Conservation (phyloP, 2,329 filamentous ascomycete species). For the Fusarium buharicum region DNA sequence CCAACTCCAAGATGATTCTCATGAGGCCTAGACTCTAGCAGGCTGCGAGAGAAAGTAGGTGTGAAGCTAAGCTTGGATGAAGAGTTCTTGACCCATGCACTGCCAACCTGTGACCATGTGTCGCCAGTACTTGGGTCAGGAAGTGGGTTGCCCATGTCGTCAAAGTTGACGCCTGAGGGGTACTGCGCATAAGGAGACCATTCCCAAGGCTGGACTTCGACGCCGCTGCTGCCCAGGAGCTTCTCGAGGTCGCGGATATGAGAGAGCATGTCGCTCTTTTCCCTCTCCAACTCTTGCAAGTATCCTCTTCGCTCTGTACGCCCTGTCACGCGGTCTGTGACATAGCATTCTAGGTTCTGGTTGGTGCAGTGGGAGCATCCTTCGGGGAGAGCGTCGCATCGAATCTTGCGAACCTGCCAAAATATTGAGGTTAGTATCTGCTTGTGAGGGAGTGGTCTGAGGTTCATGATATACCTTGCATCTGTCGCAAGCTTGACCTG, state of each 20-base stretch:
- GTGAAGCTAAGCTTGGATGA: conserved; percentile 34
- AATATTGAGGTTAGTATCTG: conserved; percentile 21
- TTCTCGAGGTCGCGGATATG: conserved; percentile 76
- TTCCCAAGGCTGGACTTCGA: conserved; percentile 67
- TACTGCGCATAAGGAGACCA: conserved; percentile 47
- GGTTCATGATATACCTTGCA: conserved; percentile 73
- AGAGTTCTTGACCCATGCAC: conserved; percentile 51
- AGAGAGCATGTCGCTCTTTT: conserved; percentile 73
- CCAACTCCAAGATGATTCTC: conserved; percentile 75
- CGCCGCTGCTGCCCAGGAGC: conserved; percentile 68
- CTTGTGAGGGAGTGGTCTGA: not conserved
- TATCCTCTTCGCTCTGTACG: conserved; percentile 83
- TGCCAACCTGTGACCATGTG: conserved; percentile 49
- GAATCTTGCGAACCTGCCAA: conserved; percentile 80
- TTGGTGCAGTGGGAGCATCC: conserved; percentile 85
- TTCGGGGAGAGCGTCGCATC: conserved; percentile 82
- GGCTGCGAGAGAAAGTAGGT: conserved; percentile 47
- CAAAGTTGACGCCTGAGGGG: conserved; percentile 41
- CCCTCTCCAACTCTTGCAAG: conserved; percentile 77
- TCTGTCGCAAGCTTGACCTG: conserved; percentile 87
- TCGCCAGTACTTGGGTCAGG: conserved; percentile 41
- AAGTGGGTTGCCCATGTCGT: conserved; percentile 42
- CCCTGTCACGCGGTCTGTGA: conserved; percentile 87
- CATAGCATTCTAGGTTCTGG: conserved; percentile 80
- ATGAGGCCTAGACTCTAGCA: conserved; percentile 57